phyloP scores from a whole-genome alignment of 768 basidiomycete genomes.

The Galerina sulciceps region DNA sequence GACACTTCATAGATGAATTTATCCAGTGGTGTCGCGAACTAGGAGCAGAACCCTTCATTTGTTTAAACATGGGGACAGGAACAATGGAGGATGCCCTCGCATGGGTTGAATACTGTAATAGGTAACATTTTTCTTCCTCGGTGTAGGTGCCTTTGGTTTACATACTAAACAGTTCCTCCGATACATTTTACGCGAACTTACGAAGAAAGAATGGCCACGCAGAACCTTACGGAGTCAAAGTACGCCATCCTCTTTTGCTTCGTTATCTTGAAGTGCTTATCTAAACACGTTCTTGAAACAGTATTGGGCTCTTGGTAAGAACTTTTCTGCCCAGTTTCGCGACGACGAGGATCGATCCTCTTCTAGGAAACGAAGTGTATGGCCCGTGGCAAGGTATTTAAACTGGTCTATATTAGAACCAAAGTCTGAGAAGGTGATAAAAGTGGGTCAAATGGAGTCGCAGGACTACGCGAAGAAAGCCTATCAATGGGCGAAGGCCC shows the following conservation, averaged over 20 bases:
- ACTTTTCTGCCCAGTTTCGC: background rate
- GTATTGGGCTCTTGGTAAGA: constrained; percentile 41
- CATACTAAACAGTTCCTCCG: constrained; percentile 29
- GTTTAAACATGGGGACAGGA: constrained; percentile 69
- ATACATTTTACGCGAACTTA: constrained; percentile 58
- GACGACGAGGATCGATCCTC: constrained; percentile 16
- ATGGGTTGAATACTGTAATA: constrained; percentile 70
- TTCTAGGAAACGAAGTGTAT: constrained; percentile 59
- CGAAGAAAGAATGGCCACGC: constrained; percentile 60
- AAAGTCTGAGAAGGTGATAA: too few relatives aligned
- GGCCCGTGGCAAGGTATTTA: constrained; percentile 52
- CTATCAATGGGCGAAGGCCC: constrained; percentile 64
- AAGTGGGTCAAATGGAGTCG: constrained; percentile 59
- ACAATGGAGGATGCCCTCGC: constrained; percentile 62
- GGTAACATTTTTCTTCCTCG: constrained; percentile 25
- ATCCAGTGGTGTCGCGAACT: constrained; percentile 57
- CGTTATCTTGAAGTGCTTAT: background rate
- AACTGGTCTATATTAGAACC: too few relatives aligned
- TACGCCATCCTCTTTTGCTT: constrained; percentile 1
- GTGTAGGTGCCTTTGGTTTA: background rate
- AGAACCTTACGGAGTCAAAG: constrained; percentile 57
- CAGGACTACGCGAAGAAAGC: constrained; percentile 60
- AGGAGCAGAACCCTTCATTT: constrained; percentile 61
- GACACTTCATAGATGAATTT: constrained; percentile 42
- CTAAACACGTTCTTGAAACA: background rate